Conservation (phyloP, 257 asterid genomes). For the Lavandula angustifolia region DNA sequence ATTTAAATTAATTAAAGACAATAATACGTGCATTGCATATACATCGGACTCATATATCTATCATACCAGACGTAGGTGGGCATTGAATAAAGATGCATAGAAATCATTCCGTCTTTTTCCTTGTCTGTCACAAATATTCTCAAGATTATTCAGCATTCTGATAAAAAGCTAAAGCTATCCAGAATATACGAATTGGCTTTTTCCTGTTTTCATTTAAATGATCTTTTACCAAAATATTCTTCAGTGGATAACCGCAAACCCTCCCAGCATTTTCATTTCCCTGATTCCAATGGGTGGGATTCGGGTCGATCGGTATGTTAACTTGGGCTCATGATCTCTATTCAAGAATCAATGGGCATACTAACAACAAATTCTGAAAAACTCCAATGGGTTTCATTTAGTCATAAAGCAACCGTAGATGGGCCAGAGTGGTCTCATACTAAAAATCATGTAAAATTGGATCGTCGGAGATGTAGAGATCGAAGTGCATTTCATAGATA, state of each 20-base stretch:
- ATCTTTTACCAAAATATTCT: constrained; percentile 28
- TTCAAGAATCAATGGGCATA: constrained; percentile 10
- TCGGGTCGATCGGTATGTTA: neutral
- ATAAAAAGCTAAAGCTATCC: constrained; percentile 28
- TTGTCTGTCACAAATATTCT: constrained; percentile 21
- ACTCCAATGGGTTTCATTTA: constrained; percentile 12
- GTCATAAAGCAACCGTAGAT: neutral
- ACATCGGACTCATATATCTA: no score
- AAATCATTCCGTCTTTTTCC: constrained; percentile 18
- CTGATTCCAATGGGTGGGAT: constrained; percentile 3
- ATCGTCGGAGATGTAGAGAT: no score
- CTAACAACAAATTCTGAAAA: neutral
- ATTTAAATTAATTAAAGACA: no score
- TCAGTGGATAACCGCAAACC: constrained; percentile 34
- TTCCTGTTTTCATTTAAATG: constrained; percentile 29
- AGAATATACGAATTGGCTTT: constrained; percentile 29
- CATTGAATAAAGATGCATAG: constrained; percentile 18
- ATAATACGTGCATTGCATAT: no score
- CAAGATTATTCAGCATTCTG: constrained; percentile 27
- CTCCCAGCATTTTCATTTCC: constrained; percentile 24
- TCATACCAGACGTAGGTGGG: neutral
- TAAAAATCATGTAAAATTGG: no score
- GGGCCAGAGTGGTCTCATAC: no score
- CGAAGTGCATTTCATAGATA: no score
- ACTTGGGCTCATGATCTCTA: constrained; percentile 1